A percentile compares a stretch with the other conserved stretches of the same genome.
These are phyloP conservation scores for Herpetospermum pedunculosum DNA, from an alignment of 306 rosid genomes.

Conservation along the genomic window DNA sequence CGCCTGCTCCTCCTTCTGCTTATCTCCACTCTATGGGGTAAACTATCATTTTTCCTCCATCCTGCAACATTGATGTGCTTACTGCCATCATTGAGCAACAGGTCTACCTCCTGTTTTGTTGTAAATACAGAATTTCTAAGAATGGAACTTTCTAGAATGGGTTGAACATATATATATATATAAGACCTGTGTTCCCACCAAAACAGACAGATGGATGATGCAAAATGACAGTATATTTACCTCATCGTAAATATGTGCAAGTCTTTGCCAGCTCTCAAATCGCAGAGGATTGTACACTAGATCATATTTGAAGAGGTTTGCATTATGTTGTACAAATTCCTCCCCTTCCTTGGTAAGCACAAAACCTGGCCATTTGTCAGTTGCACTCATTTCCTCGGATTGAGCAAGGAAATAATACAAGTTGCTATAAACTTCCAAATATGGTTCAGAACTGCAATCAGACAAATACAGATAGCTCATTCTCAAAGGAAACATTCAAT, in stretches of 20 bases:
- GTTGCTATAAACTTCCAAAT: conserved; percentile 80
- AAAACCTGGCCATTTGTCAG: conserved; percentile 97
- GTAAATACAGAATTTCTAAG: conserved; percentile 14
- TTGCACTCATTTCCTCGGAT: conserved; percentile 94
- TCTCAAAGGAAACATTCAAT: not conserved
- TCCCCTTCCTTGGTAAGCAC: conserved; percentile 96
- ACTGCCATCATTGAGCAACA: conserved; percentile 94
- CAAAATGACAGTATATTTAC: conserved; percentile 23
- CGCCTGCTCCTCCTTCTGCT: conserved; percentile 97
- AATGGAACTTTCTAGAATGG: conserved; percentile 4
- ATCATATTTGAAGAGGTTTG: conserved; percentile 85
- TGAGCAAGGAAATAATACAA: conserved; percentile 85
- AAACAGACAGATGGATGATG: conserved; percentile 5
- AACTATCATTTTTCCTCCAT: conserved; percentile 77
- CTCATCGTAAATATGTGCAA: conserved; percentile 92
- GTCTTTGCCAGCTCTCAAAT: conserved; percentile 94
- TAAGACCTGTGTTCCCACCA: not conserved
- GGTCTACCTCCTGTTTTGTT: conserved; percentile 78
- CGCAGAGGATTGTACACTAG: conserved; percentile 73
- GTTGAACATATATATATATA: not conserved
- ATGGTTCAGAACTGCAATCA: conserved; percentile 78
- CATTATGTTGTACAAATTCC: conserved; percentile 85
- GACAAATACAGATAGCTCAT: conserved; percentile 15
- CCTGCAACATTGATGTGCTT: conserved; percentile 87
- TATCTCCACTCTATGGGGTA: conserved; percentile 82